Evolutionary conservation across 306 rosid species (phyloP), one percentile per base, ranked within the genome.

Genomic region (Sophora flavescens): DNA sequence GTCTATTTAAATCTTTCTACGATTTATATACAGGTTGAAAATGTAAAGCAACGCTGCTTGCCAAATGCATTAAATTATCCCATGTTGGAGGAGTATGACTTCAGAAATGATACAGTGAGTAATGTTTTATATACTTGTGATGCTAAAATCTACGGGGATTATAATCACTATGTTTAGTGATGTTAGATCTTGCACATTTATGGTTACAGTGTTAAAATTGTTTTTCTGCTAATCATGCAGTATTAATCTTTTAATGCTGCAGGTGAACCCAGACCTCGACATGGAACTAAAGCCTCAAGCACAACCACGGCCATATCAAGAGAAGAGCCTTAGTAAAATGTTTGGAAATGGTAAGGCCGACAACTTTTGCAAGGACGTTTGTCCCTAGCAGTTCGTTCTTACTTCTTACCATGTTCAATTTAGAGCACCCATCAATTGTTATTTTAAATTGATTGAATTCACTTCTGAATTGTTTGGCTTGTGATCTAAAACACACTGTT

Each of bases 41-140:
- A 91, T 84, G 98, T 94, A 60, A 94, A 94, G 88, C 96, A 94
- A 76, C 95, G 95, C 26, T 94, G 98, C 84, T 80, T 94, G 92
- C 96, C 97, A 44, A 89, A 89, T 84, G 96, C 95, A 32, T 82
- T 94, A 72, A 92, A 94, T 85, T 94, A 90, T 89, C 98, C 98
- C 60, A 94, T 94, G 98, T 80, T 94, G 86, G 98, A 94, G 89
- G 98, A 91, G 90, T 94, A 94, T 47, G 98, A 94, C 87, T 94
- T 94, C 87, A 86, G 96, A 89, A 94, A 94, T 56, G 98, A 95
- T 83, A 92, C 96, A 0, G 98, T 92, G 78, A 92, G 95, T 86
- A 69, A 52, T 78, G 69, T 51, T 39, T 68, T 81, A 77, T 42
- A n/a, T 33, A 42, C 50, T 18, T 28, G 63, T 48, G 45, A 39